Conservation (phyloP, 306 rosid species). For the Gillenia trifoliata region DNA sequence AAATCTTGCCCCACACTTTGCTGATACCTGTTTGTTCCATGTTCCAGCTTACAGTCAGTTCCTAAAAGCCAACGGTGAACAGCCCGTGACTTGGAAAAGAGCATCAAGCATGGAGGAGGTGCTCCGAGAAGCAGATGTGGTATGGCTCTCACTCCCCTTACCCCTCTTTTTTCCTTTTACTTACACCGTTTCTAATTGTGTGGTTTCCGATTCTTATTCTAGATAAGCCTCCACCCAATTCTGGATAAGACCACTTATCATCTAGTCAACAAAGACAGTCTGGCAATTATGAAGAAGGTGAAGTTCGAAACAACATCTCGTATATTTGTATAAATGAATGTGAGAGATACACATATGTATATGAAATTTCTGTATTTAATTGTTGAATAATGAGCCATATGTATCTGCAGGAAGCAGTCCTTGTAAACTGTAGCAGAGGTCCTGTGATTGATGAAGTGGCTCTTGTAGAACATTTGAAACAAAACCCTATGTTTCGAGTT, state of each 20-base stretch:
- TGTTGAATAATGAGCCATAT: conserved; percentile 4
- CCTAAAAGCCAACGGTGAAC: conserved; percentile 82
- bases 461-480: conserved; percentile 80
- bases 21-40: conserved; percentile 19
- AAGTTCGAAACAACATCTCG: conserved; percentile 11
- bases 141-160: conserved; percentile 19
- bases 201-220: conserved; percentile 24
- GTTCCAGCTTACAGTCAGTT: conserved; percentile 81
- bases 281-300: conserved; percentile 88
- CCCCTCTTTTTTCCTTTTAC: background rate
- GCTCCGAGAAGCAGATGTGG: conserved; percentile 90
- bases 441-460: conserved; percentile 95
- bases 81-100: conserved; percentile 92
- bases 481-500: conserved; percentile 92
- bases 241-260: conserved; percentile 95
- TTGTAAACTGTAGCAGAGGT: conserved; percentile 93
- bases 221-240: conserved; percentile 97
- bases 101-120: conserved; percentile 93
- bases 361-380: background rate
- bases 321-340: background rate
- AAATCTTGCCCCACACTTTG: background rate
- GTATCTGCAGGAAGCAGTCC: conserved; percentile 76
- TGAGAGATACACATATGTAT: background rate
- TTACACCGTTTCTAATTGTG: conserved; percentile 4
- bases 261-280: conserved; percentile 88